Evolutionary conservation across 2,329 filamentous ascomycete species (phyloP), one percentile per base, ranked within the genome.

Genomic region (Cladophialophora exuberans): DNA sequence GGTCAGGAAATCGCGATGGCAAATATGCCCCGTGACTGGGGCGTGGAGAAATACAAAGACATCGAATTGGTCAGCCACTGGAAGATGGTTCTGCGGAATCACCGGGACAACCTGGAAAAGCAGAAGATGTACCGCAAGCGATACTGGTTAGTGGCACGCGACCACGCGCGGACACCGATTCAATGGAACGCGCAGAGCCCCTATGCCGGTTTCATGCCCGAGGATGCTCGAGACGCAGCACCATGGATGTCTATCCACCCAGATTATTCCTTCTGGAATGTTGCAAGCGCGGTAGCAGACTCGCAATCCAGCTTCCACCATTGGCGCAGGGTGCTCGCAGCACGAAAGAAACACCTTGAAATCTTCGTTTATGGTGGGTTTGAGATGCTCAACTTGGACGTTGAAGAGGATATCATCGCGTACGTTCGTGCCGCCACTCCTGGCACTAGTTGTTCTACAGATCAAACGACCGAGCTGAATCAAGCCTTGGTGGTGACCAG

Each of bases 151-250:
- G 54, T 54, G 15, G 61, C 51, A 2, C 43, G 61, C n/a, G 86
- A 89, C 66, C 82, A 89, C 65, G 79, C 84, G 6, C 77, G 86
- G n/a, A 79, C 83, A 2, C 86, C 86, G 0, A 83, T 90, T 73
- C 84, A 86, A 60, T 89, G 86, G 86, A 77, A 77, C 52, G 75
- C 68, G 0, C 50, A 53, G 0, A 67, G 73, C 1, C 45, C 44
- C 6, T 77, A 85, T 59, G 83, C 82, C 0, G 86, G 86, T 1
- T 89, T 89, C 72, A 84, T 83, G 6, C 39, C 55, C 3, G 30
- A 43, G n/a, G 41, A 46, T 23, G 47, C 22, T 7, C 25, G 36
- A 28, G 49, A 46, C 25, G 54, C 54, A 11, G 54, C 50, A 13
- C 82, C 83, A 0, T 86, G 83, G 83, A 86, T 86, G 82, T 74